A percentile compares a stretch with the other conserved stretches of the same genome.
These are phyloP conservation scores for Ceratobasidium papillatum DNA, from an alignment of 1,284 basidiomycete species.

Conservation along the genomic window DNA sequence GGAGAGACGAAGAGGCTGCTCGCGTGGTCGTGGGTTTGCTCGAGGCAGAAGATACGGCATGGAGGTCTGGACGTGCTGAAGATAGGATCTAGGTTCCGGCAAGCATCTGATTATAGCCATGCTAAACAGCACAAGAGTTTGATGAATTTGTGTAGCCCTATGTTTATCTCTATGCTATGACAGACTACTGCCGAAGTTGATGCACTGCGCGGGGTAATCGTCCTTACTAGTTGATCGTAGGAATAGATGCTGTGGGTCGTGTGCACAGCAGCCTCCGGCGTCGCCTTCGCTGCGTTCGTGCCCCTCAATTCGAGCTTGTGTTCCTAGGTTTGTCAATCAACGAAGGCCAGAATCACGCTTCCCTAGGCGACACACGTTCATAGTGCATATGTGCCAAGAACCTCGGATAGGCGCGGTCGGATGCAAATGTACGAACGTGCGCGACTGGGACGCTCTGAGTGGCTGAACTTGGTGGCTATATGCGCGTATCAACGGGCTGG, in stretches of 20 bases:
- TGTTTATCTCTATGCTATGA: background rate
- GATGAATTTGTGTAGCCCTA: background rate
- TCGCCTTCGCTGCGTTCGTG: background rate
- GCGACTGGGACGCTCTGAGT: slow-evolving; percentile 1
- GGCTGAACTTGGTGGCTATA: slow-evolving; percentile 13
- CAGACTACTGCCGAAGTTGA: slow-evolving; percentile 13
- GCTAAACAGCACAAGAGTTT: background rate
- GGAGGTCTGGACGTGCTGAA: background rate
- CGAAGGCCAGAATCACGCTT: background rate
- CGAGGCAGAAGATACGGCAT: background rate
- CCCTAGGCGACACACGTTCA: slow-evolving; percentile 29
- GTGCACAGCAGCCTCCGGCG: background rate
- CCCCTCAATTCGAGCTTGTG: background rate
- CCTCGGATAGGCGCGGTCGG: slow-evolving; percentile 8
- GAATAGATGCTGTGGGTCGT: background rate
- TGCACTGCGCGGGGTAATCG: background rate
- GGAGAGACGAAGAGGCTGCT: slow-evolving; percentile 25
- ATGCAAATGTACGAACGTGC: slow-evolving; percentile 33
- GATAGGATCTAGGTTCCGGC: slow-evolving; percentile 8
- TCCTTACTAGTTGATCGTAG: background rate
- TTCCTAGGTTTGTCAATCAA: background rate
- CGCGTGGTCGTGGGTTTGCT: slow-evolving; percentile 25
- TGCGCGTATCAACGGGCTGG: slow-evolving; percentile 3
- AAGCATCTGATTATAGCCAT: background rate
- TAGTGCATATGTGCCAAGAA: slow-evolving; percentile 28